These are phyloP conservation scores for Pontederia crassipes DNA, from an alignment of 176 grass and related monocot species.

Conservation along the genomic window DNA sequence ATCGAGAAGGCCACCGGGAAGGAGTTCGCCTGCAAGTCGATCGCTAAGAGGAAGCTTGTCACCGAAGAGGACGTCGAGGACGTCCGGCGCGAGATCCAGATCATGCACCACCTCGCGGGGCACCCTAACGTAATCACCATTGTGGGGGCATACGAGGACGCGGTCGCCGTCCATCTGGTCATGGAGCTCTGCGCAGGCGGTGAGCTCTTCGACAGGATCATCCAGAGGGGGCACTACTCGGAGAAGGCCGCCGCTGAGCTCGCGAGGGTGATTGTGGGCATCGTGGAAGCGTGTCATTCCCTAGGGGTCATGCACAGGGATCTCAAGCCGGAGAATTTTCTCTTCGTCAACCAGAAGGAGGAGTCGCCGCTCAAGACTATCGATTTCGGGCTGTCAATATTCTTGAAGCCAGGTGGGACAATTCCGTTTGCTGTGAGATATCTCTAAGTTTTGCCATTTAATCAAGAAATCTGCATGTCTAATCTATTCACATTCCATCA, in stretches of 20 bases:
- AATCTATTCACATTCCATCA: background rate
- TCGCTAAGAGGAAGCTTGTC: conserved; percentile 52
- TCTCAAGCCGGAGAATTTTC: conserved; percentile 64
- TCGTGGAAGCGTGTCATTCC: conserved; percentile 60
- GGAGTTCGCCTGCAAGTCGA: conserved; percentile 67
- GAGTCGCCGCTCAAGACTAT: conserved; percentile 57
- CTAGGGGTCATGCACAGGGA: conserved; percentile 61
- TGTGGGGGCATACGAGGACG: conserved; percentile 43
- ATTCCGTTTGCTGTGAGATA: background rate
- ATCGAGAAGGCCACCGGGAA: conserved; percentile 49
- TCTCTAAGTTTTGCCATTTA: too few relatives aligned
- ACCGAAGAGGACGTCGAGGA: conserved; percentile 71
- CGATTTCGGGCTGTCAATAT: conserved; percentile 63
- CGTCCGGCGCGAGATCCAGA: conserved; percentile 61
- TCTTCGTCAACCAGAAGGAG: conserved; percentile 47
- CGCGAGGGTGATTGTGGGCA: conserved; percentile 47
- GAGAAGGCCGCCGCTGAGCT: conserved; percentile 51
- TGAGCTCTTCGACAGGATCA: conserved; percentile 59
- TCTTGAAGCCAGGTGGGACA: conserved; percentile 38
- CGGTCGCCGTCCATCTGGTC: conserved; percentile 47
- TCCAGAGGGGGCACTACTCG: conserved; percentile 42
- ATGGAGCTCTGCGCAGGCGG: conserved; percentile 67
- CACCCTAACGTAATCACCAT: conserved; percentile 44
- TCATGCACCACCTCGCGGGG: conserved; percentile 54
- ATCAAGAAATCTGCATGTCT: background rate